Evolutionary conservation across 2,329 filamentous ascomycete species (phyloP).

Genomic region (Venturia carpophila): DNA sequence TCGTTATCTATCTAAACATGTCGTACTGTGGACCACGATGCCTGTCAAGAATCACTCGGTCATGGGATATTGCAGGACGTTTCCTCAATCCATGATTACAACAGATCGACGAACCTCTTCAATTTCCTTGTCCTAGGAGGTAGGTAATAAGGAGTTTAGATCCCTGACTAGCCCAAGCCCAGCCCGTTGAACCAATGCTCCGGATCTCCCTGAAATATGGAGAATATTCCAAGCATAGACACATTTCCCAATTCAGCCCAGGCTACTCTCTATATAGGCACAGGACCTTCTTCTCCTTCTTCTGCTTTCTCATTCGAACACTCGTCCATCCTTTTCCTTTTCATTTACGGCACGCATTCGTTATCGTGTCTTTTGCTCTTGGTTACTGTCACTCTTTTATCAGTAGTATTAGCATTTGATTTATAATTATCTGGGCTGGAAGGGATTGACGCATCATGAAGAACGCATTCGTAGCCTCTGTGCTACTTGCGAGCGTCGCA

Average conservation of each 20-base stretch:
- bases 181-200: neutral
- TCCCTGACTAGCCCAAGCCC: conserved; percentile 2
- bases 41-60: neutral
- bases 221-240: conserved; percentile 6
- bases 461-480: conserved; percentile 6
- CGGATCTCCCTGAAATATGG: neutral
- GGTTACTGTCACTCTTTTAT: conserved; percentile 11
- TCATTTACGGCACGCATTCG: conserved; percentile 12
- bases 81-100: neutral
- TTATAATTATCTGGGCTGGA: neutral
- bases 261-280: conserved; percentile 3
- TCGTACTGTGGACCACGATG: neutral
- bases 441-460: conserved; percentile 3
- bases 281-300: neutral
- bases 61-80: neutral
- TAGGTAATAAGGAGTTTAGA: neutral
- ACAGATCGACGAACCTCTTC: neutral
- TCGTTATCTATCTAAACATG: neutral
- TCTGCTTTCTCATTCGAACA: neutral
- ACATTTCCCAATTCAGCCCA: neutral
- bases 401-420: neutral
- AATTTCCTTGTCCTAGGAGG: neutral
- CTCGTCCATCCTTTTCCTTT: neutral
- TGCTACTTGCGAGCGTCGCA: conserved; percentile 7
- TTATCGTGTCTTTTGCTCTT: conserved; percentile 14